Percentiles rank a stretch among this genome's conserved stretches.
Conservation (phyloP, 2,329 filamentous ascomycete species). For the Juglanconis sp. region DNA sequence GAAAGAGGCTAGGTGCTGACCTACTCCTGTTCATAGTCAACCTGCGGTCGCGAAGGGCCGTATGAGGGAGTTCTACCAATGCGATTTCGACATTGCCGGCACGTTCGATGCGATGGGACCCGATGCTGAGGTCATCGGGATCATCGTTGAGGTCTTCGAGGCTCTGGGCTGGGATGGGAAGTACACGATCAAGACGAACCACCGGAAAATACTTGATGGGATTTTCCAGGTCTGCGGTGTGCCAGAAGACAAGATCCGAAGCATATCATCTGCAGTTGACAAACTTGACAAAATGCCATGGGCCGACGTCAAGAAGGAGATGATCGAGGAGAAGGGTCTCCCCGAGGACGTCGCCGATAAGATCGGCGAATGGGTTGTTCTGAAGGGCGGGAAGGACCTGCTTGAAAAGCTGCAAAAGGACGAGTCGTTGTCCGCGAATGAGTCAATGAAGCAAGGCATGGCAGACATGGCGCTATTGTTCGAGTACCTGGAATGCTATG, state of each 20-base stretch:
- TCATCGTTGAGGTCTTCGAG: slow-evolving; percentile 82
- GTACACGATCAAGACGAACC: slow-evolving; percentile 84
- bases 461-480: slow-evolving; percentile 79
- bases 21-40: not conserved
- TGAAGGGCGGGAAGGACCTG: slow-evolving; percentile 66
- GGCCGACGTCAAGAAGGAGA: slow-evolving; percentile 86
- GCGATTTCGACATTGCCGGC: slow-evolving; percentile 93
- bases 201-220: slow-evolving; percentile 90
- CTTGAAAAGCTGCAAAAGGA: slow-evolving; percentile 68
- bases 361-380: slow-evolving; percentile 80
- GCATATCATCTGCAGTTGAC: slow-evolving; percentile 90
- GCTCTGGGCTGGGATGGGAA: slow-evolving; percentile 65
- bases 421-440: slow-evolving; percentile 65
- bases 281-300: slow-evolving; percentile 93
- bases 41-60: slow-evolving; percentile 86
- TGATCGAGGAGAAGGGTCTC: slow-evolving; percentile 89
- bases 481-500: slow-evolving; percentile 76
- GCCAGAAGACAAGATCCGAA: slow-evolving; percentile 78
- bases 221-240: slow-evolving; percentile 91
- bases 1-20: slow-evolving; percentile 51
- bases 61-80: slow-evolving; percentile 96
- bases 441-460: slow-evolving; percentile 73
- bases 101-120: slow-evolving; percentile 86
- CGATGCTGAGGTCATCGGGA: slow-evolving; percentile 83
- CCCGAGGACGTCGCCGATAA: slow-evolving; percentile 74